Base-by-base conservation (phyloP, 2,329 filamentous ascomycete genomes). In the Ophiostoma perfectum region DNA sequence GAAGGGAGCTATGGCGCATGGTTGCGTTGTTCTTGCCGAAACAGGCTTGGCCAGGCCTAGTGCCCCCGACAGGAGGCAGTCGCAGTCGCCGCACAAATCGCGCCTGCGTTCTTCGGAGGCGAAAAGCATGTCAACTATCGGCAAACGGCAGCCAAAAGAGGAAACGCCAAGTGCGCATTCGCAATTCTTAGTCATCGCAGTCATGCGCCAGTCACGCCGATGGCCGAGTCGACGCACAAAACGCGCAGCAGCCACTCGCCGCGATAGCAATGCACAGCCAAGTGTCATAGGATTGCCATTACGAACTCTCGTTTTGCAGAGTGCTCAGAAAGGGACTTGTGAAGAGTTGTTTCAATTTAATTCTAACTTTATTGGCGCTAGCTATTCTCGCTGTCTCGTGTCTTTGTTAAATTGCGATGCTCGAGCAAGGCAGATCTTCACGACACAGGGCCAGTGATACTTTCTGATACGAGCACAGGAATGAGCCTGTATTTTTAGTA, bases 371-470 rank as follows among this genome's bases (percentile, higher is more conserved):
- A 55, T 55, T 27, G 49, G 4, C 5, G n/a, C 12, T 65, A 36
- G 16, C 55, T 49, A 18, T 52, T 60, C 41, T 36, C 47, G 41
- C 39, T 60, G 58, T 62, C 14, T 27, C 41, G 12, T 65, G 67
- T 68, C 64, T 65, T 49, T 65, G 18, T 49, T 65, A 18, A 44
- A 66, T 66, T 68, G 64, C 47, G 49, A 60, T 68, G 64, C 42
- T 52, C 60, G 41, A 64, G 66, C 36, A 67, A 58, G 44, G 58
- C 44, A 4, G 49, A 55, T 27, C 49, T 55, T 55, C 49, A 55
- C 8, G 49, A 55, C n/a, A 55, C 18, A 18, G 27, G 27, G 27
- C 27, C 27, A 27, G 27, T 27, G 27, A 27, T 27, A 27, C 27
- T 1, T 27, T 27, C 27, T 27, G 27, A 27, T 27, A 27, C 27